Evolutionary conservation across 148 eudicot species (phyloP), one percentile per base, ranked within the genome.

Genomic region (Camellia lanceoleosa): DNA sequence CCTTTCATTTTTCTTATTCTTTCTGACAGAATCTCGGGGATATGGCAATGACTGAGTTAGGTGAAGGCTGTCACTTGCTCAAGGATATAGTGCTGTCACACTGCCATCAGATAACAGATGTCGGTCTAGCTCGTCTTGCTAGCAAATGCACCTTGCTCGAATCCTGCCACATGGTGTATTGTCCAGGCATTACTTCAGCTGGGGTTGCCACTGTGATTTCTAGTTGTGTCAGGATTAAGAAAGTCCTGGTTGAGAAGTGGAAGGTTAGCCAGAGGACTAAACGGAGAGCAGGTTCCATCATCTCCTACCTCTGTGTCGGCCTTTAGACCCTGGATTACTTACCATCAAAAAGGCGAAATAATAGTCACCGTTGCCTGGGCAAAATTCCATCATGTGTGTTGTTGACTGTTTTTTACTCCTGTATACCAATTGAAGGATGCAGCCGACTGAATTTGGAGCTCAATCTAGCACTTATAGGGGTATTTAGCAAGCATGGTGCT

Each of bases 141-240:
- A 85, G 78, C 43, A 87, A 75, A 9, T 91, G 92, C 88, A 56
- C 82, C 12, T 76, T 88, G 79, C 89, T 92, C 3, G 91, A 91
- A 81, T 76, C 89, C 8, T 91, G 97, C 86, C 94, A 92, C 69
- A 89, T 91, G 87, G 94, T 92, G 12, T 91, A 88, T 79, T 92
- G 97, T 82, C 91, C 90, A 7, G 87, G 90, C 16, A 84, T 92
- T 51, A 89, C 97, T 20, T 78, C 86, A 49, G 86, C 83, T 38
- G 97, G 97, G 44, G 94, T 92, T 10, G 92, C 97, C 64, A 91
- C 97, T 0, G 83, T 92, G 78, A 84, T 91, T 43, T 85, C 97
- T 23, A 84, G 86, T 74, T 91, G 97, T 42, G 59, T 61, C 74
- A 86, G 83, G 63, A 75, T 92, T 66, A 92, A 89, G 88, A 92